These are phyloP conservation scores for Thermomyces lanuginosus DNA, from an alignment of 2,329 filamentous ascomycete genomes.

Conservation along the genomic window DNA sequence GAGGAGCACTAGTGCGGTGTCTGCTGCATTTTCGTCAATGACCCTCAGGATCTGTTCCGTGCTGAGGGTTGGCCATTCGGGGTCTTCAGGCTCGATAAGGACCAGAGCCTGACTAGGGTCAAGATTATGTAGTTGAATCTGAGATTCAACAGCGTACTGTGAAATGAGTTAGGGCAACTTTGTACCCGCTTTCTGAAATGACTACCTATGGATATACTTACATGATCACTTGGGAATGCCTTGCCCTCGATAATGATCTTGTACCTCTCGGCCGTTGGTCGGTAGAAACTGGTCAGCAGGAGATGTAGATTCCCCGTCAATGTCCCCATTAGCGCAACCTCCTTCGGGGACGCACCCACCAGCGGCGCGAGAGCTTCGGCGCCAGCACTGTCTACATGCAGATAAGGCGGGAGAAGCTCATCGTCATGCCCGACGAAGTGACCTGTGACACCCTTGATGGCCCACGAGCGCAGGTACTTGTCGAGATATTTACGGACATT, in stretches of 20 bases:
- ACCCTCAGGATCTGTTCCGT: constrained; percentile 55
- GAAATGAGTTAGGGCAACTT: constrained; percentile 5
- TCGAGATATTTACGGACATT: constrained; percentile 49
- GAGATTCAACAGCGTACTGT: constrained; percentile 68
- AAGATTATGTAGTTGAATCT: constrained; percentile 55
- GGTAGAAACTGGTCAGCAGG: constrained; percentile 71
- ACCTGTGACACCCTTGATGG: constrained; percentile 65
- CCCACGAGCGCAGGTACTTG: constrained; percentile 68
- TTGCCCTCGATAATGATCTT: constrained; percentile 84
- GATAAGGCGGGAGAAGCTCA: constrained; percentile 54
- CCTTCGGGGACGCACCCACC: constrained; percentile 54
- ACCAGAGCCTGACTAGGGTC: constrained; percentile 54
- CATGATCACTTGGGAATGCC: constrained; percentile 76
- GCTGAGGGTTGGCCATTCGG: constrained; percentile 41
- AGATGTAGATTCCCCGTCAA: constrained; percentile 69
- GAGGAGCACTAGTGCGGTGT: constrained; percentile 60
- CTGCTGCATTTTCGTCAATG: constrained; percentile 58
- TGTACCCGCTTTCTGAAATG: not conserved
- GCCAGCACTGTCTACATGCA: constrained; percentile 62
- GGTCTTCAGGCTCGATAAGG: constrained; percentile 48
- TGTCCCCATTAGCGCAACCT: constrained; percentile 80
- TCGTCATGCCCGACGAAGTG: constrained; percentile 58
- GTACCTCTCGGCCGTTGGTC: constrained; percentile 46
- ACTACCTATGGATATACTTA: constrained; percentile 20
- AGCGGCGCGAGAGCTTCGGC: constrained; percentile 53